Evolutionary conservation across 2,329 filamentous ascomycete species (phyloP).

Genomic region (Microsporum ferrugineum): DNA sequence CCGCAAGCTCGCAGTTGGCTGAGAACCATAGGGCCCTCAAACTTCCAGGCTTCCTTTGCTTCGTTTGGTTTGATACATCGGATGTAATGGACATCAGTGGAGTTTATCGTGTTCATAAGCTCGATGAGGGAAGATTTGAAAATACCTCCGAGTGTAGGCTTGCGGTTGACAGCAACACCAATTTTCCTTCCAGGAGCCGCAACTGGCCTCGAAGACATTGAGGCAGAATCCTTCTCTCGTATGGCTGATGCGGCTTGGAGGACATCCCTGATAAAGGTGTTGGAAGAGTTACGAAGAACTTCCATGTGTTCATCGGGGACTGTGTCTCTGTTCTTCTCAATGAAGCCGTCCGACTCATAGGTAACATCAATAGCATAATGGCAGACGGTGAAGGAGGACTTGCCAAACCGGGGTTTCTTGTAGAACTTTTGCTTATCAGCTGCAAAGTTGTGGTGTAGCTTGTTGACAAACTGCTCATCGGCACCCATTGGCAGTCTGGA

Average conservation of each 20-base stretch:
- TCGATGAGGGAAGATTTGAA: constrained; percentile 98
- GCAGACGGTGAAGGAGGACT: constrained; percentile 93
- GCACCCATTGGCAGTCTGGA: constrained; percentile 93
- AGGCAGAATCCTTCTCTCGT: constrained; percentile 69
- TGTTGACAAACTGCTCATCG: constrained; percentile 92
- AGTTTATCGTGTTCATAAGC: constrained; percentile 95
- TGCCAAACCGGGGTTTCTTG: constrained; percentile 96
- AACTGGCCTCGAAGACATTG: constrained; percentile 61
- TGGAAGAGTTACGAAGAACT: constrained; percentile 71
- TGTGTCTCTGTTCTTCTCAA: constrained; percentile 98
- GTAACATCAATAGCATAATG: constrained; percentile 98
- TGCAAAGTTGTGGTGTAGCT: constrained; percentile 87
- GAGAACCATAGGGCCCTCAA: constrained; percentile 96
- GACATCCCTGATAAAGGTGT: constrained; percentile 73
- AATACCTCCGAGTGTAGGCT: constrained; percentile 93
- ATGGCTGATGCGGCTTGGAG: constrained; percentile 75
- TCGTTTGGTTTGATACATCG: constrained; percentile 99
- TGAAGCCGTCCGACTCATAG: constrained; percentile 97
- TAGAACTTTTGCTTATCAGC: constrained; percentile 90
- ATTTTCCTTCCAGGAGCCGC: constrained; percentile 66
- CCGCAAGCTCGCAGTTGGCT: constrained; percentile 94
- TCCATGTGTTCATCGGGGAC: constrained; percentile 98
- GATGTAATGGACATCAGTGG: constrained; percentile 97
- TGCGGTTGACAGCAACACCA: constrained; percentile 83
- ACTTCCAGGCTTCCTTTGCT: constrained; percentile 91